Percentiles rank a stretch among this genome's conserved stretches.
phyloP scores from a whole-genome alignment of 1,139 yeast species.

The Lodderomyces oxycetoniae region DNA sequence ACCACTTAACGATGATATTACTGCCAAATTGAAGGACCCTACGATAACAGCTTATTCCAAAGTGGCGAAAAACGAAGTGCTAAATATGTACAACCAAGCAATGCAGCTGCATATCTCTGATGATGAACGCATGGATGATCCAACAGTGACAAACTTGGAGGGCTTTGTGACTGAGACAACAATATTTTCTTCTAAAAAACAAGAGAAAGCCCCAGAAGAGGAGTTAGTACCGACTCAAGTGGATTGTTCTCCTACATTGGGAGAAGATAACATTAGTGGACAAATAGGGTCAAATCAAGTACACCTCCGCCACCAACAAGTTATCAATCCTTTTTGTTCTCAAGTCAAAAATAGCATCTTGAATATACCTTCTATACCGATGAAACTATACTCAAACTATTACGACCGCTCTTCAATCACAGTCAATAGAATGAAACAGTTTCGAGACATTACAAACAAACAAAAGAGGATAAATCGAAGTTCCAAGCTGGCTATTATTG shows the following conservation, averaged over 20 bases:
- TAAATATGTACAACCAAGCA: slow-evolving; percentile 71
- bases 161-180: slow-evolving; percentile 52
- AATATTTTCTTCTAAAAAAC: slow-evolving; percentile 12
- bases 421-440: neutral
- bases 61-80: slow-evolving; percentile 71
- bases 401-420: slow-evolving; percentile 18
- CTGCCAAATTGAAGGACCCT: slow-evolving; percentile 45
- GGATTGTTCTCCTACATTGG: slow-evolving; percentile 2
- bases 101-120: slow-evolving; percentile 31
- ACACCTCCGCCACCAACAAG: too few relatives aligned
- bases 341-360: slow-evolving; percentile 22
- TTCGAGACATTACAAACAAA: neutral
- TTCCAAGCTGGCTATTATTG: slow-evolving; percentile 34
- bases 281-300: too few relatives aligned
- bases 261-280: neutral
- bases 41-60: slow-evolving; percentile 76
- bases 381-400: slow-evolving; percentile 28
- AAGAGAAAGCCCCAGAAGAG: slow-evolving; percentile 16
- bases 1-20: slow-evolving; percentile 26
- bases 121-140: slow-evolving; percentile 23
- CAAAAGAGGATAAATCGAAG: neutral
- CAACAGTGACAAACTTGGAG: slow-evolving; percentile 38
- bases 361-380: slow-evolving; percentile 22
- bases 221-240: slow-evolving; percentile 1
- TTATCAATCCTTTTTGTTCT: slow-evolving; percentile 20